Base-by-base conservation (phyloP, 768 basidiomycete species). In the Mycena galopus region DNA sequence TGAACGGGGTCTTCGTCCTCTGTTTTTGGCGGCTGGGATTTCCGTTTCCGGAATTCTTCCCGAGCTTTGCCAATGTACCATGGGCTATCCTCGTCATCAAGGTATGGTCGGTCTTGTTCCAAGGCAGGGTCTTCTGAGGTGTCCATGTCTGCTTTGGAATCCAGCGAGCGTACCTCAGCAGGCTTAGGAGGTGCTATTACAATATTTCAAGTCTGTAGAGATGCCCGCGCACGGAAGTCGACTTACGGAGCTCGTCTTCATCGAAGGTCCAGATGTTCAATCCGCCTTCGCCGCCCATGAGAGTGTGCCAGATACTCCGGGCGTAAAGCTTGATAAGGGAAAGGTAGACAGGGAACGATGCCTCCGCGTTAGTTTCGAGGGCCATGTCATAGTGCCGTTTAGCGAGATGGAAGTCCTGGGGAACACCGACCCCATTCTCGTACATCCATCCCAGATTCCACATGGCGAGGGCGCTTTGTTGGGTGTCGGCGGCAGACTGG, bases 381-480 rank as follows among this genome's bases (percentile, higher is more conserved):
- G 96, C 95, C 65, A 92, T 82, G 80, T 99, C 98, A 80, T 98
- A 99, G 79, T 97, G 94, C 25, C 98, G 88, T 81, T 99, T 99
- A 0, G 98, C 98, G 23, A 99, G 89, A 81, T 98, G 94, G 85
- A 95, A 99, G 81, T 99, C 98, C 92, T 94, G 93, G 29, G 94
- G 91, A 0, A 99, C 95, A 3, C 98, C 98, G 25, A 94, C 81
- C 0, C 98, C 98, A 76, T 96, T 95, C 83, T 99, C 97, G 80
- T 98, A 99, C 98, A 99, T 99, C 95, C 95, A 98, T 2, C 97
- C 98, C 14, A 99, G 84, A 78, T 98, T 98, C 96, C 96, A 98
- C 92, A 98, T 95, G 1, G 98, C 96, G 73, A 99, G 86, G 1
- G 98, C 96, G 76, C 96, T 98, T 77, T 93, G 76, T 72, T 97